Evolutionary conservation across 129 eudicot genomes (phyloP).

Genomic region (Calendula officinalis): DNA sequence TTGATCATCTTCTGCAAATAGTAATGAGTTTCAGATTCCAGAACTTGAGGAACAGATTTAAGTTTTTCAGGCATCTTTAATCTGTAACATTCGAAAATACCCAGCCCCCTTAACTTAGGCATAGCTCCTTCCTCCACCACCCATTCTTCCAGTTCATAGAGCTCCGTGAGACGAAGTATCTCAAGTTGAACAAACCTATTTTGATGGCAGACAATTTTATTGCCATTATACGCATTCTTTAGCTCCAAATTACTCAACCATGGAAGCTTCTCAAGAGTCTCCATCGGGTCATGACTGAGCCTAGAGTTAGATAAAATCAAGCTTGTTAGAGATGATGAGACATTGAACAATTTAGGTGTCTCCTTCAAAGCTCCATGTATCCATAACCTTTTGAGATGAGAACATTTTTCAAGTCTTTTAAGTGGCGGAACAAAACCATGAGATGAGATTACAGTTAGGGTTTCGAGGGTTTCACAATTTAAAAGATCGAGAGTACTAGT

Average conservation of each 20-base stretch:
- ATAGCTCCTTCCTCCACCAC: neutral
- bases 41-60: neutral
- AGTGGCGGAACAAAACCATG: neutral
- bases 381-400: neutral
- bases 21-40: neutral
- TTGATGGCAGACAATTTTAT: neutral
- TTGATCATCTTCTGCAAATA: neutral
- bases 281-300: neutral
- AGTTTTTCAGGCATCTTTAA: neutral
- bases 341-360: neutral
- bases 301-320: neutral
- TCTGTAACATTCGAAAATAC: neutral
- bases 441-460: neutral
- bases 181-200: neutral
- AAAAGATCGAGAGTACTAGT: neutral
- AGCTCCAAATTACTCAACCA: neutral
- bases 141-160: neutral
- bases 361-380: neutral
- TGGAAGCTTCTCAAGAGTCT: neutral
- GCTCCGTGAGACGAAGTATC: neutral
- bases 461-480: neutral
- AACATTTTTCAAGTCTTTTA: neutral
- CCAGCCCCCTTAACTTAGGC: neutral
- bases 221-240: neutral
- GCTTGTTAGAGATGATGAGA: neutral